These are phyloP conservation scores for Trypanosoma congolense DNA, from an alignment of 208 protist genomes.

Conservation along the genomic window DNA sequence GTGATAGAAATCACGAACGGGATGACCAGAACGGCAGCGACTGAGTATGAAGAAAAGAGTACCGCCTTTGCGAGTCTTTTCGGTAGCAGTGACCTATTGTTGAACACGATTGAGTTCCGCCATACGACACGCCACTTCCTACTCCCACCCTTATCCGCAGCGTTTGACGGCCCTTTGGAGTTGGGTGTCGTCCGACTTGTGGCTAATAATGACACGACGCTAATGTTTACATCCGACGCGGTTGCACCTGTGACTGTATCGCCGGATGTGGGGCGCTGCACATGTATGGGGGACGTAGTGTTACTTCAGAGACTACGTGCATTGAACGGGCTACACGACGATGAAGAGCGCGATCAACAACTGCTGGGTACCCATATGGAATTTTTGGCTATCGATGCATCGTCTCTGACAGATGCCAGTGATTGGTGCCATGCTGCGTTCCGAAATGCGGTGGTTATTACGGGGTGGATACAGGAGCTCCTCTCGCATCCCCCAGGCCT, in stretches of 20 bases:
- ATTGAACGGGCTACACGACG: background rate
- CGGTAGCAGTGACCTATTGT: constrained; percentile 9
- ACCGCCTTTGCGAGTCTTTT: background rate
- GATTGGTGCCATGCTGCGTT: constrained; percentile 61
- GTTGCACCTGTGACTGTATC: constrained; percentile 12
- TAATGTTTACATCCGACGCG: constrained; percentile 39
- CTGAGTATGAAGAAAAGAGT: constrained; percentile 3
- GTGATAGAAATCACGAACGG: constrained; percentile 28
- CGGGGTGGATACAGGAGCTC: constrained; percentile 46
- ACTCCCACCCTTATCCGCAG: background rate
- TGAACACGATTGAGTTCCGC: constrained; percentile 13
- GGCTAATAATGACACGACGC: constrained; percentile 52
- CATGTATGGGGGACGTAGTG: constrained; percentile 53
- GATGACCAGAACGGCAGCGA: constrained; percentile 13
- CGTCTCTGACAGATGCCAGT: constrained; percentile 48
- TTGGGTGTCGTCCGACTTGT: constrained; percentile 59
- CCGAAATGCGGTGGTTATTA: constrained; percentile 33
- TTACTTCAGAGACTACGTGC: constrained; percentile 26
- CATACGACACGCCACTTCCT: constrained; percentile 11
- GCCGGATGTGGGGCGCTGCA: constrained; percentile 15
- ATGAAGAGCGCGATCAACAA: background rate
- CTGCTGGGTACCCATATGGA: constrained; percentile 25
- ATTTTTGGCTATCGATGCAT: constrained; percentile 51
- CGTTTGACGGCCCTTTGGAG: constrained; percentile 26
- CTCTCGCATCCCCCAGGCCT: constrained; percentile 56